Evolutionary conservation across 1,284 basidiomycete genomes (phyloP), one percentile per base, ranked within the genome.

Genomic region (Austroboletus niveus): DNA sequence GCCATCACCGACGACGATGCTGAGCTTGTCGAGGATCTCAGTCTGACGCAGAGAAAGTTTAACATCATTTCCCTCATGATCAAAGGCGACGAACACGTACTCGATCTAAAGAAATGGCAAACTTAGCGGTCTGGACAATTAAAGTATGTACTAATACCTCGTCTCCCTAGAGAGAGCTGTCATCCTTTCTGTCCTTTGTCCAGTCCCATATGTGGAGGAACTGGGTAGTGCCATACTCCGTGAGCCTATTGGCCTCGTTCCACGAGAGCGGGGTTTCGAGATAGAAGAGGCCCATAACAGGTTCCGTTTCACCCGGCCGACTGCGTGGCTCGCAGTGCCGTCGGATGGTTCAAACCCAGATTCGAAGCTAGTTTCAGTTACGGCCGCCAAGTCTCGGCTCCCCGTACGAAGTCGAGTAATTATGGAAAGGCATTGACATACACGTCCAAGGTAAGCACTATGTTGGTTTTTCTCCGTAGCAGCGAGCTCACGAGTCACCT

Each of bases 91-190:
- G 57, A 99, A 90, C 85, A 99, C 92, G 71, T 98, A 98, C 70
- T 99, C 97, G 64, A 99, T 81, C 94, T 95, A 60, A 42, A 43
- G 45, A 35, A 42, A 29, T 5, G 2, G 22, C 5, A 5, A 24
- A 24, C 22, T 24, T 5, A 24, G 17, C 1, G 22, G 22, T 24
- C 22, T 24, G 22, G 22, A 24, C 22, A 24, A 24, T 24, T 24
- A 24, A 24, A 24, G 22, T 24, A 24, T 24, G 5, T 24, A n/a
- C n/a, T n/a, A 24, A 24, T 24, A 94, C 94, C 85, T 99, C 97
- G 66, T 99, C 97, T 30, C 97, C 97, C 97, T 97, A 99, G n/a
- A 98, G 81, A 44, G 98, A 75, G 55, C 89, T 87, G 65, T 99
- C 95, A 9, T 5, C 22, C n/a, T 84, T 80, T 53, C 93, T 81